Percentiles rank a stretch among this genome's conserved stretches.
Evolutionary conservation across 192 early-diverging fungal genomes (phyloP).

Genomic region (Podila verticillata): DNA sequence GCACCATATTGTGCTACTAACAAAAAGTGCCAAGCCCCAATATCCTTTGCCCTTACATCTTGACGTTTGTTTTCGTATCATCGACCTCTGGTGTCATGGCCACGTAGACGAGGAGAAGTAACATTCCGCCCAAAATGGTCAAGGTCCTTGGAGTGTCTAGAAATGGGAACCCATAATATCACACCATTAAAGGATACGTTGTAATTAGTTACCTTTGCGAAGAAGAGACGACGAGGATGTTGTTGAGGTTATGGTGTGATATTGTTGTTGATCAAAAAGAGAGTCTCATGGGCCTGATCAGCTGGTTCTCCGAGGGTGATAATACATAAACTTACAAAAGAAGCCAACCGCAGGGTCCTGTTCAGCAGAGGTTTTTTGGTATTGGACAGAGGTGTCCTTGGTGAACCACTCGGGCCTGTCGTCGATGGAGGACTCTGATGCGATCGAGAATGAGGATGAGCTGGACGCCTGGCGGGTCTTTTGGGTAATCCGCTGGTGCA

Average conservation of each 20-base stretch:
- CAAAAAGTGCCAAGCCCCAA: no score
- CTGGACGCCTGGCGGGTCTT: conserved; percentile 32
- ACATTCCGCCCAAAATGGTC: conserved; percentile 58
- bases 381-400: conserved; percentile 43
- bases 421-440: conserved; percentile 32
- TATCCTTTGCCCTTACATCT: conserved; percentile 39
- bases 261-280: neutral
- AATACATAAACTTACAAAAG: conserved; percentile 29
- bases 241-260: neutral
- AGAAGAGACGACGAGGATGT: neutral
- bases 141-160: conserved; percentile 66
- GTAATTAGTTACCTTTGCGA: no score
- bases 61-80: conserved; percentile 61
- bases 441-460: conserved; percentile 24
- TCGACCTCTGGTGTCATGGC: conserved; percentile 62
- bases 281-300: no score
- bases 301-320: no score
- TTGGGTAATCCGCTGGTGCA: neutral
- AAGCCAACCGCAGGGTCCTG: conserved; percentile 48
- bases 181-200: no score
- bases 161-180: neutral
- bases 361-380: conserved; percentile 41
- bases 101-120: conserved; percentile 63
- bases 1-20: neutral
- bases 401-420: conserved; percentile 45